Conservation (phyloP, 441 rosid genomes). For the Pelargonium citronellum region DNA sequence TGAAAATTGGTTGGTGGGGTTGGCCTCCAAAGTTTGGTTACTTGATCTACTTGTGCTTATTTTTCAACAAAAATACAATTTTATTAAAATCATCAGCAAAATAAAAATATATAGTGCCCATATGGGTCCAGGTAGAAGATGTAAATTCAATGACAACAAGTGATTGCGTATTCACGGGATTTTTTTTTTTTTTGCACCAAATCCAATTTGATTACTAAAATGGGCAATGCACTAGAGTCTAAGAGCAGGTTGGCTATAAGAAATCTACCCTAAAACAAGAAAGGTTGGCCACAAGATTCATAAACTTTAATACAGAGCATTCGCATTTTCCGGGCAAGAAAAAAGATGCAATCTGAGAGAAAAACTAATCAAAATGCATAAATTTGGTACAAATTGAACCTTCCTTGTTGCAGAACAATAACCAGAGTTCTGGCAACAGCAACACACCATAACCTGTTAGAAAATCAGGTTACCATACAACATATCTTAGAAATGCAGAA, state of each 20-base stretch:
- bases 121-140: not conserved
- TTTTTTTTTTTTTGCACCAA: not conserved
- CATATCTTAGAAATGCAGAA: too few species aligned
- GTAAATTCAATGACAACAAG: not conserved
- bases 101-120: not conserved
- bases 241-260: not conserved
- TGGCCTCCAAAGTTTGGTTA: slow-evolving; percentile 37
- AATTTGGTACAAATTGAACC: too few species aligned
- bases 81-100: not conserved
- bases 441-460: too few species aligned
- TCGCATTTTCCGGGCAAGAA: too few species aligned
- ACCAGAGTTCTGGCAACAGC: too few species aligned
- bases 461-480: too few species aligned
- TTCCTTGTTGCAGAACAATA: too few species aligned
- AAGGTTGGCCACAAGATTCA: not conserved
- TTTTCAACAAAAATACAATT: not conserved
- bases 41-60: slow-evolving; percentile 17
- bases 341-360: too few species aligned
- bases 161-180: not conserved
- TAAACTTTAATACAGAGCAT: too few species aligned
- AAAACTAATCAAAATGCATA: too few species aligned
- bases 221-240: slow-evolving; percentile 4
- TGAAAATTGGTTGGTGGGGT: slow-evolving; percentile 35
- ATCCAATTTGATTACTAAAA: not conserved
- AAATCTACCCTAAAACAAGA: slow-evolving; percentile 4